These are phyloP conservation scores for Neurospora sp. DNA, from an alignment of 495 filamentous ascomycete genomes.

Conservation along the genomic window DNA sequence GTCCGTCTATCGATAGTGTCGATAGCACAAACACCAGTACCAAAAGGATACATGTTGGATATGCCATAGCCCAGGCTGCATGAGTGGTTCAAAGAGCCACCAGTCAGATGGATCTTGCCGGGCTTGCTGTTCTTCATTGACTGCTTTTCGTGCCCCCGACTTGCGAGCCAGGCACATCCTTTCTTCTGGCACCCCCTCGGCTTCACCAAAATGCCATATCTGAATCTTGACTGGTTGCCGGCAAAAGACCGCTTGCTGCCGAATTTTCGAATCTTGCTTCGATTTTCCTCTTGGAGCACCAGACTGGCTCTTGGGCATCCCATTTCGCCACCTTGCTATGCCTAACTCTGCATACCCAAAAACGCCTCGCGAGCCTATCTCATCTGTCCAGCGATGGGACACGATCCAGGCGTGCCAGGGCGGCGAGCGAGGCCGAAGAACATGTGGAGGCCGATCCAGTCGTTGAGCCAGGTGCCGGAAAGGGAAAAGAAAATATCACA, in stretches of 20 bases:
- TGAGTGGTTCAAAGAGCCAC: slow-evolving; percentile 31
- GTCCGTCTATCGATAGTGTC: slow-evolving; percentile 3
- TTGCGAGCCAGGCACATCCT: slow-evolving; percentile 31
- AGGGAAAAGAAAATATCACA: slow-evolving; percentile 18
- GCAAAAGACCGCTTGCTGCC: slow-evolving; percentile 11
- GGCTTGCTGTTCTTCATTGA: slow-evolving; percentile 9
- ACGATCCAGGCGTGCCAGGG: not conserved
- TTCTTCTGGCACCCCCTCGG: slow-evolving; percentile 17
- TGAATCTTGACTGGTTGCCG: slow-evolving; percentile 23
- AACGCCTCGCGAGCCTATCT: not conserved
- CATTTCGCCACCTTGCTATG: slow-evolving; percentile 37
- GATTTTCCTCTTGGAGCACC: slow-evolving; percentile 10
- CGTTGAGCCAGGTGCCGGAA: slow-evolving; percentile 2
- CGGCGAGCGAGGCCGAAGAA: not conserved
- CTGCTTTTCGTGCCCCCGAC: slow-evolving; percentile 2
- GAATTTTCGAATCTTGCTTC: slow-evolving; percentile 14
- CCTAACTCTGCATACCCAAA: slow-evolving; percentile 32
- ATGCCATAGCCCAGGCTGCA: slow-evolving; percentile 29
- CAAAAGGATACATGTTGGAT: slow-evolving; percentile 19
- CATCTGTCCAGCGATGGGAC: not conserved
- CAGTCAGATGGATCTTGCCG: slow-evolving; percentile 37
- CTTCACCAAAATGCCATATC: slow-evolving; percentile 7
- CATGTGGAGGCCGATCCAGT: not conserved
- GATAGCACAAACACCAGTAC: slow-evolving; percentile 14
- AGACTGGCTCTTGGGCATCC: slow-evolving; percentile 33